These are phyloP conservation scores for Botrytis squamosa DNA, from an alignment of 2,329 filamentous ascomycete species.

Conservation along the genomic window DNA sequence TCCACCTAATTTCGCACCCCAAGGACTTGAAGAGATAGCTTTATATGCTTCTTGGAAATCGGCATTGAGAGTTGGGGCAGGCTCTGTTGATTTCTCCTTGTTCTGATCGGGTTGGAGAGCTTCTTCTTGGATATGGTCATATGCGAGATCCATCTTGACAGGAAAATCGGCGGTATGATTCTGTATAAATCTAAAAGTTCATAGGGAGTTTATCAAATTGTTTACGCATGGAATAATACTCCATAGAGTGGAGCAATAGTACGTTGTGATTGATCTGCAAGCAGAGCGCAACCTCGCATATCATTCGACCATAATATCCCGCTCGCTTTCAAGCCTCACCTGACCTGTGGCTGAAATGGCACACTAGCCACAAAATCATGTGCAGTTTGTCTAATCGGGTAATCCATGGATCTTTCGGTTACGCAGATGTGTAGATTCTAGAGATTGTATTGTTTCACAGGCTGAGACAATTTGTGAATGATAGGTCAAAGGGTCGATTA, in stretches of 20 bases:
- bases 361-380: conserved; percentile 2
- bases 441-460: neutral
- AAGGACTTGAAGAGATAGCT: conserved; percentile 85
- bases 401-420: neutral
- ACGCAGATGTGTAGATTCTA: neutral
- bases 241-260: neutral
- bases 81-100: conserved; percentile 46
- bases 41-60: conserved; percentile 96
- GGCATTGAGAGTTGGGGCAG: conserved; percentile 65
- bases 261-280: conserved; percentile 10
- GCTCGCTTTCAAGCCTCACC: conserved; percentile 16
- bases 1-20: conserved; percentile 85
- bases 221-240: neutral
- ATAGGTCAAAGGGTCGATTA: neutral
- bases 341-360: neutral
- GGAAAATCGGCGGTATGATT: neutral
- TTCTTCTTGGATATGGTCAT: conserved; percentile 94
- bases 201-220: conserved; percentile 1
- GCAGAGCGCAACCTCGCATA: conserved; percentile 5
- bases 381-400: neutral
- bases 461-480: neutral
- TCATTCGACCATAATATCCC: neutral
- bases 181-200: neutral
- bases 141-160: conserved; percentile 81
- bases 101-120: conserved; percentile 57